Percentiles rank a stretch among this genome's conserved stretches.
Conservation (phyloP, 495 filamentous ascomycete species). For the Evernia prunastri region DNA sequence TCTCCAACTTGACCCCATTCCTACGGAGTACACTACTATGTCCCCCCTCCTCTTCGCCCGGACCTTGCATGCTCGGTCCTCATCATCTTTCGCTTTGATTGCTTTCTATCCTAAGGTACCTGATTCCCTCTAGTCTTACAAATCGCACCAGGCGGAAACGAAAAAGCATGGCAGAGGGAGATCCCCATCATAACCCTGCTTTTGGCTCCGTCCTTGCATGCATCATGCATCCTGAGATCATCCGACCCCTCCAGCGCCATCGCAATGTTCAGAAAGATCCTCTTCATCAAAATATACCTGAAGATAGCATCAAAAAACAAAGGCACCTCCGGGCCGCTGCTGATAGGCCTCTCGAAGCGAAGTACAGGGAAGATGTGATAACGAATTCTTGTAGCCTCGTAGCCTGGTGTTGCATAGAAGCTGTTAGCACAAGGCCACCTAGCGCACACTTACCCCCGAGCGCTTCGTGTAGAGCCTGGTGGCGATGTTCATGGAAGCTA, state of each 20-base stretch:
- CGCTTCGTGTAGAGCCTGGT: slow-evolving; percentile 90
- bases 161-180: not conserved
- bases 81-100: not conserved
- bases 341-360: slow-evolving; percentile 11
- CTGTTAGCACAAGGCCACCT: slow-evolving; percentile 7
- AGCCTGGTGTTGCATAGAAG: not conserved
- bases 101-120: slow-evolving; percentile 4
- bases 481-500: slow-evolving; percentile 97
- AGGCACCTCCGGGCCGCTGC: not conserved
- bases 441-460: slow-evolving; percentile 63
- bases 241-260: slow-evolving; percentile 18
- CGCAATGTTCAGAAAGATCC: slow-evolving; percentile 16
- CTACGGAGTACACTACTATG: too few species aligned
- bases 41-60: slow-evolving; percentile 9
- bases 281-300: not conserved
- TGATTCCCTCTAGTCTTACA: slow-evolving; percentile 8
- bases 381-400: not conserved
- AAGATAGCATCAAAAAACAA: not conserved
- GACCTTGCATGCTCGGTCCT: slow-evolving; percentile 1
- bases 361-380: slow-evolving; percentile 6
- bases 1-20: not conserved
- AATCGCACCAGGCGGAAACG: slow-evolving; percentile 3
- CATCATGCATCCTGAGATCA: slow-evolving; percentile 17
- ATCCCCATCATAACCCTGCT: not conserved
- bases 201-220: slow-evolving; percentile 10